Percentiles rank a stretch among this genome's conserved stretches.
These are phyloP conservation scores for Halophytophthora polymorphica DNA, from an alignment of 352 stramenopile genomes.

Conservation along the genomic window DNA sequence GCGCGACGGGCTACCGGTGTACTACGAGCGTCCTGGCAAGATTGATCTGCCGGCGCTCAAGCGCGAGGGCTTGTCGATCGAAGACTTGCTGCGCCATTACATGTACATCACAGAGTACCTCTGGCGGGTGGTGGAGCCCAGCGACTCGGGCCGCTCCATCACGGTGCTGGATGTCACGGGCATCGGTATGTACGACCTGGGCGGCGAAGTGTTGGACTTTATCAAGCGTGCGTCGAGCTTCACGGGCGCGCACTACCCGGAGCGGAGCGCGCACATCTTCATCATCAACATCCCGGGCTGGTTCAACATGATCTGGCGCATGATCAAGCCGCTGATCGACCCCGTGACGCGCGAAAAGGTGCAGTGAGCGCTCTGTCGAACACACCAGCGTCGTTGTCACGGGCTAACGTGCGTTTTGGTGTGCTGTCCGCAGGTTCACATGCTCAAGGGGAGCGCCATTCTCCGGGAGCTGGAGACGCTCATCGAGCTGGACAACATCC, in stretches of 20 bases:
- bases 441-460: conserved; percentile 81
- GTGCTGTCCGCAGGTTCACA: conserved; percentile 51
- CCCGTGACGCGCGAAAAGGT: conserved; percentile 95
- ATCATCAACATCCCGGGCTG: conserved; percentile 95
- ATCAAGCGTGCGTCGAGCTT: conserved; percentile 85
- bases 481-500: conserved; percentile 68
- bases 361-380: not conserved
- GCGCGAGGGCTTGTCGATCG: conserved; percentile 82
- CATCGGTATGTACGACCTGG: conserved; percentile 87
- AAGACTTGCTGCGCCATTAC: conserved; percentile 87
- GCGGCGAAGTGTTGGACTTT: conserved; percentile 86
- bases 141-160: conserved; percentile 66
- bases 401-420: conserved; percentile 7
- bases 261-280: conserved; percentile 92
- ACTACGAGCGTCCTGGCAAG: conserved; percentile 85
- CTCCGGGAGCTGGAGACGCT: conserved; percentile 65
- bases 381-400: not conserved
- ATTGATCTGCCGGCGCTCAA: conserved; percentile 86
- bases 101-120: conserved; percentile 93
- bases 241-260: conserved; percentile 91
- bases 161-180: conserved; percentile 83
- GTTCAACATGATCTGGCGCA: conserved; percentile 93
- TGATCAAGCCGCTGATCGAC: conserved; percentile 92
- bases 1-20: conserved; percentile 70
- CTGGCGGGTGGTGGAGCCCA: conserved; percentile 80